phyloP scores from a whole-genome alignment of 495 filamentous ascomycete species.

The Neurospora hispaniola region DNA sequence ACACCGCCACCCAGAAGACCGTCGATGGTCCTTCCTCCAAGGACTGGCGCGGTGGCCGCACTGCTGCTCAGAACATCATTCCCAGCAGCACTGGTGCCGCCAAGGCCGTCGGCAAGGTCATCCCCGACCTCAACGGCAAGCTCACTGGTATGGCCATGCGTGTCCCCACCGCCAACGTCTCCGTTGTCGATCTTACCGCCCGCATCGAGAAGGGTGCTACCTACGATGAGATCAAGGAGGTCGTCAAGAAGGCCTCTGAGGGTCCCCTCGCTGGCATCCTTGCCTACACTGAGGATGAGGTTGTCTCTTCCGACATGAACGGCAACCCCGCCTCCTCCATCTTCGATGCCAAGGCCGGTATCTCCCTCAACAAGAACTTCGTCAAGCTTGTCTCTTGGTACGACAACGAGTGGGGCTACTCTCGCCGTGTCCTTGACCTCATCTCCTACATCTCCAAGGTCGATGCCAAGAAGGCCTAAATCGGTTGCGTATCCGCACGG shows the following conservation, averaged over 20 bases:
- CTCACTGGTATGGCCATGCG: conserved; percentile 99
- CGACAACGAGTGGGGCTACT: conserved; percentile 85
- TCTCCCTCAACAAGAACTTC: conserved; percentile 95
- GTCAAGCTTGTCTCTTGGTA: conserved; percentile 99
- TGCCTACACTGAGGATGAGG: conserved; percentile 91
- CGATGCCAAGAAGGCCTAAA: conserved; percentile 43
- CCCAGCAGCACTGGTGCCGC: conserved; percentile 98
- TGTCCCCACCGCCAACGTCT: conserved; percentile 97
- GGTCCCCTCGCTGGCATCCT: conserved; percentile 74
- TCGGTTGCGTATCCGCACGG: conserved; percentile 11
- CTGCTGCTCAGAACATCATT: conserved; percentile 99
- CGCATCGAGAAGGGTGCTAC: conserved; percentile 80
- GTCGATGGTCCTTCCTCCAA: conserved; percentile 95
- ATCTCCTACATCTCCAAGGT: conserved; percentile 86
- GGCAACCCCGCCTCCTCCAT: conserved; percentile 89
- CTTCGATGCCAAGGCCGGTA: conserved; percentile 99
- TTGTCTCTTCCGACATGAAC: conserved; percentile 89
- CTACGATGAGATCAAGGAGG: conserved; percentile 91
- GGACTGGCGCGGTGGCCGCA: conserved; percentile 99
- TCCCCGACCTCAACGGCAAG: conserved; percentile 95
- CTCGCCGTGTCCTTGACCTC: conserved; percentile 95
- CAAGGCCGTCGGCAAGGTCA: conserved; percentile 99
- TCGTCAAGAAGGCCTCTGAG: conserved; percentile 80
- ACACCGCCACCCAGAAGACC: conserved; percentile 99
- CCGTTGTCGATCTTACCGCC: conserved; percentile 93